A percentile compares a stretch with the other conserved stretches of the same genome.
phyloP scores from a whole-genome alignment of 2,329 filamentous ascomycete species.

The Talaromyces sp. region DNA sequence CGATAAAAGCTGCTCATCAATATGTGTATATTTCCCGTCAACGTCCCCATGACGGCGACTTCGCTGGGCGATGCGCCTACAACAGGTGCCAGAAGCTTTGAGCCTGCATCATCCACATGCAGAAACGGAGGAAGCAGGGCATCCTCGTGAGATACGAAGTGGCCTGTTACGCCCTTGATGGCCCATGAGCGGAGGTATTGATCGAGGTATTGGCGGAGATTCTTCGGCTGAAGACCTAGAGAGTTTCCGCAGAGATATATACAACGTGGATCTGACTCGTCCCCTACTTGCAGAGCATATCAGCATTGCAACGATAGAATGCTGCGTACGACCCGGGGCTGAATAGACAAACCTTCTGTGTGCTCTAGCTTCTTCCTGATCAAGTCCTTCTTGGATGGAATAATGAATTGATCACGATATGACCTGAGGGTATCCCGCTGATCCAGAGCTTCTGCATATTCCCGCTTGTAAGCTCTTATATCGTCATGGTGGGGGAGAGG shows the following conservation, averaged over 20 bases:
- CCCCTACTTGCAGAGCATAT: background rate
- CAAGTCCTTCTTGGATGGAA: conserved; percentile 71
- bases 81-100: conserved; percentile 65
- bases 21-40: conserved; percentile 77
- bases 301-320: background rate
- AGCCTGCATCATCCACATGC: conserved; percentile 71
- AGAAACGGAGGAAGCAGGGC: conserved; percentile 70
- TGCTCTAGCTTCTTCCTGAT: conserved; percentile 57
- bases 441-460: conserved; percentile 53
- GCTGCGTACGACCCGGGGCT: conserved; percentile 46
- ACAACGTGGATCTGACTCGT: conserved; percentile 43
- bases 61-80: conserved; percentile 70
- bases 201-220: conserved; percentile 61
- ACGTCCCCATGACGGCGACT: conserved; percentile 81
- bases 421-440: conserved; percentile 55
- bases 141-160: conserved; percentile 67
- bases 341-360: conserved; percentile 49
- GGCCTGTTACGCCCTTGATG: conserved; percentile 76
- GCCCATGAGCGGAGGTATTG: conserved; percentile 80
- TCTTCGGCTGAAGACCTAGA: conserved; percentile 74
- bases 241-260: conserved; percentile 91
- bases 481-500: conserved; percentile 23
- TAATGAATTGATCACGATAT: conserved; percentile 67
- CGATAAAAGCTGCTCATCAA: conserved; percentile 81
- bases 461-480: conserved; percentile 33